A percentile compares a stretch with the other conserved stretches of the same genome.
Evolutionary conservation across 1,284 basidiomycete species (phyloP).

Genomic region (Leccinum subrobustum): DNA sequence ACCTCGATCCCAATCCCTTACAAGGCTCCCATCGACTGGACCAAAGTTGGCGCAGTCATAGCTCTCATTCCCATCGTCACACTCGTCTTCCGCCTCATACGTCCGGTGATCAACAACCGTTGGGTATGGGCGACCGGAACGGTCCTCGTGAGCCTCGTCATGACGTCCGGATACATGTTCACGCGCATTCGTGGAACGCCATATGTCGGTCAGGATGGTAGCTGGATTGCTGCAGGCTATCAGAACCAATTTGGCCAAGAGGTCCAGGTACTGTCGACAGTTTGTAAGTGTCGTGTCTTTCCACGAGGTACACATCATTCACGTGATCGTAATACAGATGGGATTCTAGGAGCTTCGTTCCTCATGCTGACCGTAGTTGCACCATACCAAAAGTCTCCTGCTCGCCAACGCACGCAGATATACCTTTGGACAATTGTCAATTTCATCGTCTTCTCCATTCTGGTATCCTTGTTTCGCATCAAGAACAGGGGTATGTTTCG

Average conservation of each 20-base stretch:
- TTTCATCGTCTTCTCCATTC: conserved; percentile 83
- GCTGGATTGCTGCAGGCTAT: conserved; percentile 88
- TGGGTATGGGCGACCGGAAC: conserved; percentile 78
- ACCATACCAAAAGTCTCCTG: conserved; percentile 74
- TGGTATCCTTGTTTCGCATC: conserved; percentile 87
- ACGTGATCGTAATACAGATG: conserved; percentile 57
- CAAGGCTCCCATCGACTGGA: conserved; percentile 69
- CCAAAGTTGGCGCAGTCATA: conserved; percentile 47
- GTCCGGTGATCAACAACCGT: conserved; percentile 70
- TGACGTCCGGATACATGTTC: conserved; percentile 97
- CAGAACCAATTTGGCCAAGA: conserved; percentile 93
- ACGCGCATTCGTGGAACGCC: conserved; percentile 87
- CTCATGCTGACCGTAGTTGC: conserved; percentile 82
- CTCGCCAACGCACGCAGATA: conserved; percentile 80
- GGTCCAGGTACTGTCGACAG: conserved; percentile 80
- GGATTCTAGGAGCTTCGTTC: conserved; percentile 77
- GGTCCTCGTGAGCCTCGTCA: conserved; percentile 70
- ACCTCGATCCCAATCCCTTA: conserved; percentile 77
- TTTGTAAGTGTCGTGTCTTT: conserved; percentile 61
- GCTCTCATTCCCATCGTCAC: conserved; percentile 44
- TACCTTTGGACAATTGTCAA: conserved; percentile 89
- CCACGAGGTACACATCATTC: conserved; percentile 5
- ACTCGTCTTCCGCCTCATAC: conserved; percentile 58
- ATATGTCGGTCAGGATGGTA: conserved; percentile 62
- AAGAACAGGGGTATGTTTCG: conserved; percentile 78